phyloP scores from a whole-genome alignment of 2,329 filamentous ascomycete species.

The Aspergillus carbonarius region DNA sequence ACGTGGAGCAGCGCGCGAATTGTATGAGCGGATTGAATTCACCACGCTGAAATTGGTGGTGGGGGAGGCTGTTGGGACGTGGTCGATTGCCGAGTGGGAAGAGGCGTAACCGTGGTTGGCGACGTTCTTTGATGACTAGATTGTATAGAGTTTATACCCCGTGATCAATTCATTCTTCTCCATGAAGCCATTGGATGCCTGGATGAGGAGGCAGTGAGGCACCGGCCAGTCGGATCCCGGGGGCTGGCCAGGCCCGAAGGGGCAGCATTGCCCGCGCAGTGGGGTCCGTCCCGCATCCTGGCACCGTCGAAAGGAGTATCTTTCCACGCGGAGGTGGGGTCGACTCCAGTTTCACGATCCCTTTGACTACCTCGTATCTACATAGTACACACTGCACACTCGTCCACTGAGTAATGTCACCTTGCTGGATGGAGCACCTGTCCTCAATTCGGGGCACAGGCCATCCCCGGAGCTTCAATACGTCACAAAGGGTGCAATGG shows the following conservation, averaged over 20 bases:
- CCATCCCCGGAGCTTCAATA: background rate
- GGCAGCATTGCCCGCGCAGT: slow-evolving; percentile 7
- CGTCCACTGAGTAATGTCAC: background rate
- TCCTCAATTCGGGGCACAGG: background rate
- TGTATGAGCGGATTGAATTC: slow-evolving; percentile 66
- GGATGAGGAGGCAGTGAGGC: too few species aligned
- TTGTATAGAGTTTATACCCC: background rate
- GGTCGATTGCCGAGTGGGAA: slow-evolving; percentile 62
- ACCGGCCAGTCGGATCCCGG: too few species aligned
- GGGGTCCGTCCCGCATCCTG: background rate
- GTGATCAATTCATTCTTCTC: background rate
- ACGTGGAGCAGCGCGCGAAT: slow-evolving; percentile 46
- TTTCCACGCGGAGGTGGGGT: slow-evolving; percentile 10
- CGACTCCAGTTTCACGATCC: background rate
- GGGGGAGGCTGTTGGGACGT: slow-evolving; percentile 62
- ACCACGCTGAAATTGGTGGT: slow-evolving; percentile 65
- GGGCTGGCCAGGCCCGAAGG: background rate
- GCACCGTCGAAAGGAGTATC: background rate
- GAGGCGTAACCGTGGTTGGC: slow-evolving; percentile 4
- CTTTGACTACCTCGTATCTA: too few species aligned
- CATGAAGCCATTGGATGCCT: too few species aligned
- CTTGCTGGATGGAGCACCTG: background rate
- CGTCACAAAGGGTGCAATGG: background rate
- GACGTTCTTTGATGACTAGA: background rate
- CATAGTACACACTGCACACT: too few species aligned